Evolutionary conservation across 108 stramenopile genomes (phyloP).

Genomic region (Bacterosira constricta): DNA sequence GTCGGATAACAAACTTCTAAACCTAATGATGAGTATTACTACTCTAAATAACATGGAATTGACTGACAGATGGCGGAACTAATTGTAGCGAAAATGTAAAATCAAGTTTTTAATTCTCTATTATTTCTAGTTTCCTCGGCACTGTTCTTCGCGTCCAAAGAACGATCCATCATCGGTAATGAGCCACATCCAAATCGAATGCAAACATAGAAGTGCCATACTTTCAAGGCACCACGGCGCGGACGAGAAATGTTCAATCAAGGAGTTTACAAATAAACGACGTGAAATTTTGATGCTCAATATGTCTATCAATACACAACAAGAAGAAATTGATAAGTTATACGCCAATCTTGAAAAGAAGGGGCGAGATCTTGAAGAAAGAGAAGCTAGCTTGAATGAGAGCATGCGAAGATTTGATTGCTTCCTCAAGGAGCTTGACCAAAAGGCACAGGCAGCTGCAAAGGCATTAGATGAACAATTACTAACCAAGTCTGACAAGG

Average conservation of each 20-base stretch:
- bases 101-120: too few species aligned
- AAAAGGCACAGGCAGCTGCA: background rate
- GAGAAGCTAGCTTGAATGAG: constrained; percentile 8
- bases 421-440: constrained; percentile 14
- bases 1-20: too few species aligned
- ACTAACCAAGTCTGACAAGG: background rate
- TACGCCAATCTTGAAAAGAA: background rate
- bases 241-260: constrained; percentile 7
- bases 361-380: constrained; percentile 7
- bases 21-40: too few species aligned
- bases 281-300: constrained; percentile 30
- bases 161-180: too few species aligned
- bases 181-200: too few species aligned
- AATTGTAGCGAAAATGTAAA: too few species aligned
- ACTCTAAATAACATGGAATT: too few species aligned
- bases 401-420: constrained; percentile 9
- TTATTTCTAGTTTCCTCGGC: too few species aligned
- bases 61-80: too few species aligned
- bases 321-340: constrained; percentile 21
- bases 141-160: too few species aligned
- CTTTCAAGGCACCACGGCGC: background rate
- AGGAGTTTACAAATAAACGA: constrained; percentile 12
- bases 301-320: constrained; percentile 11
- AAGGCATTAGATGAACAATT: constrained; percentile 7
- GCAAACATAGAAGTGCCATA: too few species aligned